Conservation (phyloP, 208 protist genomes). For the Crithidia expoeki region DNA sequence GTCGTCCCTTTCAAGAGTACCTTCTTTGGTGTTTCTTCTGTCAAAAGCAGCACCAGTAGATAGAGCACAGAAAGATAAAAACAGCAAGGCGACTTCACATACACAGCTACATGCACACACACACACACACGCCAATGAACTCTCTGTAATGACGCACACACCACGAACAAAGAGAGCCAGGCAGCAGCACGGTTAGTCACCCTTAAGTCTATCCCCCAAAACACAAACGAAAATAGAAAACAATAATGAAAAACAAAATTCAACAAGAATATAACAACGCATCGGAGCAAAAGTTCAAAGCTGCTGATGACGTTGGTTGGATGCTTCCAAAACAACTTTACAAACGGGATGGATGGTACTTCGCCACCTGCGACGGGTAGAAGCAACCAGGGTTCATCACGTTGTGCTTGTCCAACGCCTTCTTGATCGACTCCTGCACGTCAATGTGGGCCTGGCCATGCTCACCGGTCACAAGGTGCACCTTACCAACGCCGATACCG, state of each 20-base stretch:
- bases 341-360: conserved; percentile 50
- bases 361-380: conserved; percentile 56
- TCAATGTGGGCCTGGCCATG: conserved; percentile 71
- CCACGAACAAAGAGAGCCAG: not conserved
- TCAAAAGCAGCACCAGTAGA: too few relatives aligned
- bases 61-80: too few relatives aligned
- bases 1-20: too few relatives aligned
- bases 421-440: conserved; percentile 87
- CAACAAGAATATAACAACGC: not conserved
- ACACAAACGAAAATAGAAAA: not conserved
- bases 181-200: not conserved
- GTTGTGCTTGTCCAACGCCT: conserved; percentile 80
- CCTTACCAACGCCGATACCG: conserved; percentile 83
- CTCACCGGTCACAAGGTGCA: conserved; percentile 55
- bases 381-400: conserved; percentile 91
- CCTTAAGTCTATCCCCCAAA: too few relatives aligned
- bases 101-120: not conserved
- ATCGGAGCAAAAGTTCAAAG: too few relatives aligned
- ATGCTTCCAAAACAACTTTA: conserved; percentile 4
- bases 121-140: not conserved
- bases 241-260: not conserved
- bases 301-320: too few relatives aligned
- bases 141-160: not conserved
- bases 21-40: too few relatives aligned
- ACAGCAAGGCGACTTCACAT: too few relatives aligned